Evolutionary conservation across 2,329 filamentous ascomycete genomes (phyloP), one percentile per base, ranked within the genome.

Genomic region (Paracamarosporium sp.): DNA sequence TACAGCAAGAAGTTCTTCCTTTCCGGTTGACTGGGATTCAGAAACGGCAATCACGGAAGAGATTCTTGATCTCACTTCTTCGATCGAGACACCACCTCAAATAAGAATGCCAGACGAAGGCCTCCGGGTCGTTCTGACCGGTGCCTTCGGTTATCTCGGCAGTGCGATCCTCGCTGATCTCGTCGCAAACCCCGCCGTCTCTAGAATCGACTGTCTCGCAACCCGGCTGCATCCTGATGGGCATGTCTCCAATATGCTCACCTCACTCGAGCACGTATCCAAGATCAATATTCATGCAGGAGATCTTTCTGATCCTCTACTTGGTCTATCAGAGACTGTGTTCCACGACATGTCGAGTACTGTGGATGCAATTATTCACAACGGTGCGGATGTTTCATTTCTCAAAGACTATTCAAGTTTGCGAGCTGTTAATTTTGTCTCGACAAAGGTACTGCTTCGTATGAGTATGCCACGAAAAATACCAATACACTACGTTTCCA

Each of bases 11-110:
- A 17, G 25, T 30, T 11, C 54, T 47, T n/a, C 54, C 12, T 38
- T 56, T 47, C 20, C 38, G 22, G 76, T 80, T 35, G 68, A 79
- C 56, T 82, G 80, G 80, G 70, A 75, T 1, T n/a, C 47, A 5
- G 79, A 82, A 59, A 80, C 74, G 28, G 45, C 45, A 8, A 11
- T 44, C 5, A 12, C 54, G 43, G 60, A 50, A 55, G 28, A 11
- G 13, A 57, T 27, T 36, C 50, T 15, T 17, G n/a, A 40, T 22
- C 27, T 9, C n/a, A 24, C 36, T 31, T 33, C 36, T 44, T 30
- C n/a, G 11, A n/a, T n/a, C n/a, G n/a, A n/a, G n/a, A 20, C 4
- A 8, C 15, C 35, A 8, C 35, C 15, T 17, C 9, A n/a, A 2
- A 38, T 38, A 5, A 38, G 8, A 38, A 35, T 15, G 6, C 12